Base-by-base conservation (phyloP, 2,329 filamentous ascomycete genomes). In the Trichoderma pleuroti region DNA sequence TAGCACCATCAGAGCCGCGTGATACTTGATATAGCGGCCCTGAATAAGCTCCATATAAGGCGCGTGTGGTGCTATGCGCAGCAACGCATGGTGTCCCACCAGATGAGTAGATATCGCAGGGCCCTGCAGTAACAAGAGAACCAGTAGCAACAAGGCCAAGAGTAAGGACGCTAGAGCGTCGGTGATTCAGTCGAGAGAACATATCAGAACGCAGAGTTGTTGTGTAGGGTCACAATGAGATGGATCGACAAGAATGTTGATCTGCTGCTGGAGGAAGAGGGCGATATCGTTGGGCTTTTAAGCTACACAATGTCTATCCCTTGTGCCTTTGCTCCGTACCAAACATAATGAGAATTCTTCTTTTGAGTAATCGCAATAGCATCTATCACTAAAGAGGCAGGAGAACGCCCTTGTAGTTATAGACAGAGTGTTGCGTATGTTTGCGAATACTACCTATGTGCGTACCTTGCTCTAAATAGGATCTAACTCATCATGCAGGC, bases 61-160 rank as follows among this genome's bases (percentile, higher is more conserved):
- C 65, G 3, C 65, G 65, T 18, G 65, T 68, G 18, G 54, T 68
- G 36, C 65, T 68, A n/a, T 68, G 65, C 18, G 65, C 65, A 46
- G 65, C 65, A 26, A 68, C 65, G 9, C 65, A 68, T 10, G 65
- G 65, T 9, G 65, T 68, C 6, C 65, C 65, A 4, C 65, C 65
- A 16, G 65, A 46, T 21, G 65, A 14, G n/a, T 68, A 68, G 26
- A 68, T 59, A 26, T 68, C 65, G 12, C 65, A 68, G 1, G 65
- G 65, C 5, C 65, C 65, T 4, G 65, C 65, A 12, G 65, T 1
- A 18, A 26, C 65, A 32, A 68, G 24, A 24, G 63, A 56, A 54
- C 65, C 9, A 9, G 54, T 39, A 14, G 24, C 54, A 14, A 56
- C 21, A 7, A 68, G 54, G 26, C 30, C 52, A 11, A 67, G 28